Percentiles rank a stretch among this genome's conserved stretches.
Conservation (phyloP, 768 basidiomycete species). For the Boletus rufocinnamomeus region DNA sequence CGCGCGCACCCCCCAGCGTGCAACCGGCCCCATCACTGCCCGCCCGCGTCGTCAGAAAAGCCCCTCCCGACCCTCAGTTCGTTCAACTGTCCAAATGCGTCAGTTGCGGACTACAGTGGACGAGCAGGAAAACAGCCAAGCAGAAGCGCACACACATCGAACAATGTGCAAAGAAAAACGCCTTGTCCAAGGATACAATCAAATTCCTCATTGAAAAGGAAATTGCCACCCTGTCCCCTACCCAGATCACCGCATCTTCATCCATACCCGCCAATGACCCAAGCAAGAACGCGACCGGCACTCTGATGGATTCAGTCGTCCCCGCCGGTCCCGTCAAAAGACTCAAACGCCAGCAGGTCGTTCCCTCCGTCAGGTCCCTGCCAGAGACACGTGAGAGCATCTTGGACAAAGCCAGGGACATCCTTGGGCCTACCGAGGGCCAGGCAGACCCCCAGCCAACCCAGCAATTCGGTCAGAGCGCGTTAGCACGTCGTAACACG, state of each 20-base stretch:
- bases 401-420: slow-evolving; percentile 38
- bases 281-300: slow-evolving; percentile 20
- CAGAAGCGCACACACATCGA: slow-evolving; percentile 71
- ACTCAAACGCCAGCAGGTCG: slow-evolving; percentile 38
- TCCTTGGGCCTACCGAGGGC: slow-evolving; percentile 30
- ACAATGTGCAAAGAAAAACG: slow-evolving; percentile 64
- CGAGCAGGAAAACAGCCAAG: slow-evolving; percentile 57
- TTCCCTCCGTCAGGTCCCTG: slow-evolving; percentile 49
- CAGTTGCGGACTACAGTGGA: slow-evolving; percentile 68
- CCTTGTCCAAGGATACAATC: slow-evolving; percentile 56
- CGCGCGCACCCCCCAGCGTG: not conserved
- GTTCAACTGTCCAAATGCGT: slow-evolving; percentile 57
- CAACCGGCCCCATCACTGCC: slow-evolving; percentile 3
- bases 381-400: slow-evolving; percentile 48
- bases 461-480: slow-evolving; percentile 38
- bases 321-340: slow-evolving; percentile 50
- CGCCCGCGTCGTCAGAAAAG: slow-evolving; percentile 7
- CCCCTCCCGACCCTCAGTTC: slow-evolving; percentile 40
- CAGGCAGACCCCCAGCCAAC: slow-evolving; percentile 20
- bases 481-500: slow-evolving; percentile 22
- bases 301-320: slow-evolving; percentile 58
- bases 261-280: not conserved
- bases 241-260: not conserved
- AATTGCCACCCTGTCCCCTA: slow-evolving; percentile 25
- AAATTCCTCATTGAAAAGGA: slow-evolving; percentile 53